Base-by-base conservation (phyloP, 306 rosid species). In the Luffa acutangula region DNA sequence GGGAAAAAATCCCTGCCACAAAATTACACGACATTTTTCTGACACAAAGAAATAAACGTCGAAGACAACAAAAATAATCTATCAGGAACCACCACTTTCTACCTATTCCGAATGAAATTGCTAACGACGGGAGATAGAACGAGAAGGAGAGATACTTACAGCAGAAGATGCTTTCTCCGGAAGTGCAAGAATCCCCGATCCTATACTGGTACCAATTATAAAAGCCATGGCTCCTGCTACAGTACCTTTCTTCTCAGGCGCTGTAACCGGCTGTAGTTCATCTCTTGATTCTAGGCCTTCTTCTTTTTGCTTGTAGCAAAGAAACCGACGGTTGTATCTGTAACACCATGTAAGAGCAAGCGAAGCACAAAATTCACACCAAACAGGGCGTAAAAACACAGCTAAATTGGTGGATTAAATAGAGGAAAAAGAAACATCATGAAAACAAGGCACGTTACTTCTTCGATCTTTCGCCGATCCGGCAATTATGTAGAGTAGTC, bases 131-230 rank as follows among this genome's bases (percentile, higher is more conserved):
- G 72, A 52, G 57, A 78, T 33, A 48, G 41, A 73, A 67, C 57
- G 62, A 8, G 75, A 60, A 45, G 36, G 77, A 52, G 15, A 60
- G 60, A 46, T 2, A 67, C 7, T 66, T 86, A 91, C 93, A 21
- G 92, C 92, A 31, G 91, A 90, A 63, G 86, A 89, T 72, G 91
- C 93, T 89, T 91, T 91, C 63, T 87, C 63, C 54, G 97, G 97
- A 81, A 91, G 93, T 14, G 88, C 93, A 66, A 91, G 92, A 59
- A 91, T 88, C 77, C 97, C 93, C 54, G 92, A 67, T 46, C 92
- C 97, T 56, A 91, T 83, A 69, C 87, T 88, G 43, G 92, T 91
- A 46, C 93, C 93, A 41, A 89, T 84, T 18, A 91, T 64, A 82
- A 91, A 87, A 82, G 92, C 92, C 72, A 87, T 83, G 14, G 93